Conservation (phyloP, 805 yeast genomes). For the Pichia nanzhaoensis region DNA sequence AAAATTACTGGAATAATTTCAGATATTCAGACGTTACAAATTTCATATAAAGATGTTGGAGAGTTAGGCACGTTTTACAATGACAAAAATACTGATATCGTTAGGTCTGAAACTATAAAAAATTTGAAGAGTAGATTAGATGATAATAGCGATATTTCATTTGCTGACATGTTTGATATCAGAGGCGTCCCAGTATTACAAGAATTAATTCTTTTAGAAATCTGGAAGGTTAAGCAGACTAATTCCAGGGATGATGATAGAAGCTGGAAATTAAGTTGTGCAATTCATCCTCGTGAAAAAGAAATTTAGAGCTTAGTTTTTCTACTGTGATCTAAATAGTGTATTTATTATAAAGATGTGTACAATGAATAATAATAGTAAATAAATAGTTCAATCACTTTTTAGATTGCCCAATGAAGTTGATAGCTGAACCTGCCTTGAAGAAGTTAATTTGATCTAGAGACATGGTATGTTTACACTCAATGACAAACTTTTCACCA, state of each 20-base stretch:
- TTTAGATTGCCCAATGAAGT: constrained; percentile 50
- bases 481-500: constrained; percentile 64
- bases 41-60: constrained; percentile 40
- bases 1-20: constrained; percentile 61
- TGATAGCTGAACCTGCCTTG: constrained; percentile 96
- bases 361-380: constrained; percentile 4
- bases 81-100: constrained; percentile 20
- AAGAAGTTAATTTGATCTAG: constrained; percentile 92
- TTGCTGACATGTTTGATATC: constrained; percentile 33
- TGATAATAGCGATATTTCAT: constrained; percentile 14
- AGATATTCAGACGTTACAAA: constrained; percentile 62
- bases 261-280: constrained; percentile 65
- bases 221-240: constrained; percentile 62
- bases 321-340: neutral
- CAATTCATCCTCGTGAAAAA: constrained; percentile 45
- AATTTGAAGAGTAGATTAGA: constrained; percentile 19
- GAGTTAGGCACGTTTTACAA: constrained; percentile 26
- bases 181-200: constrained; percentile 38
- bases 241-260: constrained; percentile 58
- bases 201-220: constrained; percentile 57
- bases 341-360: neutral
- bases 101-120: constrained; percentile 27
- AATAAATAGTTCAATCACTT: constrained; percentile 7
- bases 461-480: constrained; percentile 93
- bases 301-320: neutral